phyloP scores from a whole-genome alignment of 805 yeast genomes.

The Zygosaccharomyces kombuchaensis region DNA sequence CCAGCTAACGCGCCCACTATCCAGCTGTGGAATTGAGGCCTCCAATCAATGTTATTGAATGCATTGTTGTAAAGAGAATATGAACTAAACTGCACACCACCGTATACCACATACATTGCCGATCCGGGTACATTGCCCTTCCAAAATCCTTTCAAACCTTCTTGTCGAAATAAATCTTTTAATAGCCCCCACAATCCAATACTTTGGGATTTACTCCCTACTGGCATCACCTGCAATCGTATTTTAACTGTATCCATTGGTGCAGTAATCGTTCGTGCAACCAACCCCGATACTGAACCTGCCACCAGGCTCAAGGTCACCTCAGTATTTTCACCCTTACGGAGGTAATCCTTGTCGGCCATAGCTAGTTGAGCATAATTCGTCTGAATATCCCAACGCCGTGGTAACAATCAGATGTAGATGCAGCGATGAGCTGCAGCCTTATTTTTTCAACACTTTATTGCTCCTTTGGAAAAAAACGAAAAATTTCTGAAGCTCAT shows the following conservation, averaged over 20 bases:
- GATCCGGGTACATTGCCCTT: conserved; percentile 95
- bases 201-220: conserved; percentile 1
- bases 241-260: conserved; percentile 36
- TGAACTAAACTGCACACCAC: conserved; percentile 77
- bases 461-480: not conserved
- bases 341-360: conserved; percentile 39
- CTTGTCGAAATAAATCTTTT: conserved; percentile 46
- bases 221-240: conserved; percentile 26
- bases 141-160: conserved; percentile 82
- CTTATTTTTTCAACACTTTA: not conserved
- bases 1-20: conserved; percentile 80
- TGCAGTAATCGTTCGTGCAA: conserved; percentile 43
- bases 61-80: conserved; percentile 53
- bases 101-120: conserved; percentile 75
- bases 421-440: not conserved
- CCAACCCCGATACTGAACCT: conserved; percentile 67
- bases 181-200: conserved; percentile 33
- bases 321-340: conserved; percentile 50
- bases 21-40: conserved; percentile 36
- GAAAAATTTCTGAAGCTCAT: conserved; percentile 3
- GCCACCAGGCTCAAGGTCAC: conserved; percentile 54
- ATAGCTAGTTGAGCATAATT: conserved; percentile 2
- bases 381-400: not conserved
- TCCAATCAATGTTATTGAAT: conserved; percentile 18
- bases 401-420: not conserved